Evolutionary conservation across 2,329 filamentous ascomycete genomes (phyloP), one percentile per base, ranked within the genome.

Genomic region (Verticillium nonalfalfae): DNA sequence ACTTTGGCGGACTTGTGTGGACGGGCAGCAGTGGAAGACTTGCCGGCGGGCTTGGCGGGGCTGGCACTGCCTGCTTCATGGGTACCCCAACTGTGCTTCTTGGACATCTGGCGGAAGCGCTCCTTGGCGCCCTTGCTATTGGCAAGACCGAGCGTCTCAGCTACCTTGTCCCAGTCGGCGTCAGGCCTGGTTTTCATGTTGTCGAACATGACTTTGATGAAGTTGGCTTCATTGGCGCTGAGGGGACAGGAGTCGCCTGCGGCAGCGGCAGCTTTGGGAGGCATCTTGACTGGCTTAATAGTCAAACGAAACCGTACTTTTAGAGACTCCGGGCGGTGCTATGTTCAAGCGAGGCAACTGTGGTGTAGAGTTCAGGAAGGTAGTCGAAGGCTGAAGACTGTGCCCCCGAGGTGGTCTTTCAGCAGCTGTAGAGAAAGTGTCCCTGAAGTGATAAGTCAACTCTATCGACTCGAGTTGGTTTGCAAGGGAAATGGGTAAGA

Each of bases 121-220:
- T 78, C 73, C 59, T 74, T 76, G 62, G 76, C 76, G 61, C 75
- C 78, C 57, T 75, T 77, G 58, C 70, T 74, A 57, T 77, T 73
- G 4, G 60, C 58, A 59, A 79, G 72, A 3, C 70, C 70, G 14
- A 76, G 64, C 13, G 69, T 65, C 2, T 52, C 9, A 4, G 77
- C 78, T 50, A 81, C 73, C 1, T 68, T 65, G 15, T 74, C 68
- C 71, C 74, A 81, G 67, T 81, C 69, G 34, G 78, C 72, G 7
- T 77, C 73, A 7, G 74, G 75, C 63, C 75, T 76, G 54, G 72
- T 66, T 5, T 68, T 74, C 72, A 78, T 76, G 66, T 77, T 74
- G 66, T 76, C 71, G 62, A 79, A 78, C 45, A 78, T 68, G 13
- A 73, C 72, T 60, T 76, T 75, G 67, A 78, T 71, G 67, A 78